These are phyloP conservation scores for Ochromonas danica DNA, from an alignment of 108 stramenopile genomes.

Conservation along the genomic window DNA sequence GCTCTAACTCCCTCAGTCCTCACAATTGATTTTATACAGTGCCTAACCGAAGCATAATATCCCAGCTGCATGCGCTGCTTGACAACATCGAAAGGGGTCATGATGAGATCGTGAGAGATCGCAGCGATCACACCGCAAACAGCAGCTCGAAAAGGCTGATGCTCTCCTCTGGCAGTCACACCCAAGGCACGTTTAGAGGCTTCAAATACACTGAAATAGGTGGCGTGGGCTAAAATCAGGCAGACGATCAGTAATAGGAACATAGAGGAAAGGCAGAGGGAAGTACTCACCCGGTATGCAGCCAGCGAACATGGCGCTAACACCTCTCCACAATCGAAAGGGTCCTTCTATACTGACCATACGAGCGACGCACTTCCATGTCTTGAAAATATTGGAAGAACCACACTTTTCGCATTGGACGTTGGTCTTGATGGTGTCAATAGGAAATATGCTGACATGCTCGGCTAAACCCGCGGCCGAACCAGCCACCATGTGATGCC, in stretches of 20 bases:
- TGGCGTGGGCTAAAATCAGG: slow-evolving; percentile 71
- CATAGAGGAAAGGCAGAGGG: not conserved
- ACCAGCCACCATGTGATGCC: slow-evolving; percentile 89
- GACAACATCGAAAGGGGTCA: slow-evolving; percentile 96
- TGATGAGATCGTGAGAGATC: slow-evolving; percentile 82
- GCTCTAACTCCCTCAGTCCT: slow-evolving; percentile 70
- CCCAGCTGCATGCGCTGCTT: slow-evolving; percentile 98
- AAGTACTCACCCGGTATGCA: slow-evolving; percentile 70
- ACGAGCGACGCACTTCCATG: not conserved
- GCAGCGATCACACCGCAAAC: slow-evolving; percentile 82
- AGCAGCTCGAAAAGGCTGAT: slow-evolving; percentile 54
- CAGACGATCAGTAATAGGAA: not conserved
- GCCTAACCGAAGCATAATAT: slow-evolving; percentile 72
- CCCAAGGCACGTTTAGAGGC: slow-evolving; percentile 64
- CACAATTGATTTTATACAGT: slow-evolving; percentile 56
- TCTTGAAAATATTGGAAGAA: not conserved
- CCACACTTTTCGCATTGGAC: slow-evolving; percentile 66
- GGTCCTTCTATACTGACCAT: slow-evolving; percentile 51
- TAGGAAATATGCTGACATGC: slow-evolving; percentile 84
- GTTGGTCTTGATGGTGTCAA: slow-evolving; percentile 96
- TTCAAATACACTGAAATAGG: slow-evolving; percentile 93
- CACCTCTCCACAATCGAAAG: slow-evolving; percentile 87
- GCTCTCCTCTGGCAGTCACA: slow-evolving; percentile 38
- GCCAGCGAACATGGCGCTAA: slow-evolving; percentile 85
- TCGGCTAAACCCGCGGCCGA: slow-evolving; percentile 88